These are phyloP conservation scores for Vigna nakashimae DNA, from an alignment of 306 rosid genomes.

Conservation along the genomic window DNA sequence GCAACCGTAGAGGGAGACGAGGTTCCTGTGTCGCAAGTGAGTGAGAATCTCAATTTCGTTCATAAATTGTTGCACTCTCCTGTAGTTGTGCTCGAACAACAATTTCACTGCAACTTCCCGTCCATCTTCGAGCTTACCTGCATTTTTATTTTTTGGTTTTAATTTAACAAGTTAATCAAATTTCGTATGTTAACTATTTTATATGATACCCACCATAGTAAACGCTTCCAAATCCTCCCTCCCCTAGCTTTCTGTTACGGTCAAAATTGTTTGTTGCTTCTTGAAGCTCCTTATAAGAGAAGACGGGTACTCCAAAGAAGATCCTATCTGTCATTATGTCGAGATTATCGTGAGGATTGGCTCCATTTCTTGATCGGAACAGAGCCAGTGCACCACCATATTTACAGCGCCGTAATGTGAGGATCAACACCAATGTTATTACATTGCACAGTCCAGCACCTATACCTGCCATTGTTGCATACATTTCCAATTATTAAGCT, in stretches of 20 bases:
- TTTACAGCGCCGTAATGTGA: constrained; percentile 26
- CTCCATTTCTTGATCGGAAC: not conserved
- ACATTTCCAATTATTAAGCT: too few relatives aligned
- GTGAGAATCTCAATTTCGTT: constrained; percentile 16
- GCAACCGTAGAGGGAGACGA: not conserved
- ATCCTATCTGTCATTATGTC: constrained; percentile 43
- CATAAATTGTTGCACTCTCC: not conserved
- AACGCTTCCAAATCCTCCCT: constrained; percentile 75
- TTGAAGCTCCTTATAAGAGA: constrained; percentile 65
- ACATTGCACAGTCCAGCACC: constrained; percentile 32
- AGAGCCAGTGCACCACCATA: not conserved
- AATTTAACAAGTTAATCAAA: too few relatives aligned
- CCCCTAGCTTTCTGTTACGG: constrained; percentile 57
- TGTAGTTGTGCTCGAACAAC: constrained; percentile 47
- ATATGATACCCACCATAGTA: constrained; percentile 55
- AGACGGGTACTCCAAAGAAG: constrained; percentile 56
- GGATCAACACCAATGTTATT: constrained; percentile 12
- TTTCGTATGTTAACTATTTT: too few relatives aligned
- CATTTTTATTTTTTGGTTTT: not conserved
- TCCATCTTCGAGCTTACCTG: constrained; percentile 63
- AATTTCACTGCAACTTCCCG: constrained; percentile 70
- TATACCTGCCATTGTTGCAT: not conserved
- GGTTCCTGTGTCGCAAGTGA: not conserved
- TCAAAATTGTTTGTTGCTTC: constrained; percentile 65
- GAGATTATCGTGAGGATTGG: constrained; percentile 22